These are phyloP conservation scores for Dictyostelium citrinum DNA, from an alignment of 78 protist genomes.

Conservation along the genomic window DNA sequence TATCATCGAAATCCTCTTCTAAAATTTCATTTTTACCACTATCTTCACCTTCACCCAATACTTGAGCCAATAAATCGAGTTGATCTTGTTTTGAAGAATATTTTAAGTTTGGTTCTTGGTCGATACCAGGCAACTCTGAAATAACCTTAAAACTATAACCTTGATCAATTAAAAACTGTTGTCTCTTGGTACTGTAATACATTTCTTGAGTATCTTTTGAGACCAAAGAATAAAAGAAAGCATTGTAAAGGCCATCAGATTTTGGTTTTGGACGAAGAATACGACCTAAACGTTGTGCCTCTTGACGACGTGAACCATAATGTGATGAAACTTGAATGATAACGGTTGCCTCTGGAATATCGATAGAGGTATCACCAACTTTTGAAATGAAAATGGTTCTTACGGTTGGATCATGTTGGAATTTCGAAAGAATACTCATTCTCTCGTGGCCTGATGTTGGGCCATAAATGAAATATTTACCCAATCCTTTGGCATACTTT, in stretches of 20 bases:
- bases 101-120: neutral
- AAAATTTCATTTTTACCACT: slow-evolving; percentile 44
- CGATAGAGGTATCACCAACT: slow-evolving; percentile 98
- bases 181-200: slow-evolving; percentile 95
- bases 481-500: slow-evolving; percentile 85
- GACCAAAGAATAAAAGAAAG: slow-evolving; percentile 98
- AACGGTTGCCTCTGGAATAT: slow-evolving; percentile 98
- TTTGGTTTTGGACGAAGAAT: slow-evolving; percentile 96
- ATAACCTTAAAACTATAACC: slow-evolving; percentile 89
- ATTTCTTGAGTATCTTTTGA: slow-evolving; percentile 97
- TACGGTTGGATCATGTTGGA: slow-evolving; percentile 42
- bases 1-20: slow-evolving; percentile 77
- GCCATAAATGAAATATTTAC: slow-evolving; percentile 88
- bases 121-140: slow-evolving; percentile 59
- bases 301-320: slow-evolving; percentile 97
- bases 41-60: slow-evolving; percentile 61
- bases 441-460: slow-evolving; percentile 85
- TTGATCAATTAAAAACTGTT: slow-evolving; percentile 97
- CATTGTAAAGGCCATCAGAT: slow-evolving; percentile 90
- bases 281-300: slow-evolving; percentile 99
- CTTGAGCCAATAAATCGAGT: slow-evolving; percentile 37
- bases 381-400: slow-evolving; percentile 91
- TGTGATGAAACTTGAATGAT: slow-evolving; percentile 97
- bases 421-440: slow-evolving; percentile 54
- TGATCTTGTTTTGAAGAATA: slow-evolving; percentile 54